Conservation (phyloP, 345 rosid genomes). For the Erodium maritimum region DNA sequence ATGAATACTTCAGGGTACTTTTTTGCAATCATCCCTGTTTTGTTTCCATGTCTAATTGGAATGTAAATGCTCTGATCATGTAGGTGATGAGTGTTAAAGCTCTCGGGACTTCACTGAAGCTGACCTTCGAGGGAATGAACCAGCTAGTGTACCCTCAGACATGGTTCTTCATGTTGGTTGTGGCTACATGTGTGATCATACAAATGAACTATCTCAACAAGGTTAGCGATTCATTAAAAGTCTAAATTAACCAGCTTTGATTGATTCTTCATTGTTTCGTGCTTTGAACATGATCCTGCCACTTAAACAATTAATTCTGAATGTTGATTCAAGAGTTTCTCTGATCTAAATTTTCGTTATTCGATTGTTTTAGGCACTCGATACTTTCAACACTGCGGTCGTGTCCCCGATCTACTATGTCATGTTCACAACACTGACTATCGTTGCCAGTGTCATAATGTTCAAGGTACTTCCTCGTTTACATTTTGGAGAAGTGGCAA, state of each 20-base stretch:
- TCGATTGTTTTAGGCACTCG: slow-evolving; percentile 54
- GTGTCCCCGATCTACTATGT: slow-evolving; percentile 78
- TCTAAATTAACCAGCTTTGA: background rate
- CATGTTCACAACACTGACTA: slow-evolving; percentile 74
- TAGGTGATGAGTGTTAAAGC: slow-evolving; percentile 99
- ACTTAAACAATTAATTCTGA: too few species aligned
- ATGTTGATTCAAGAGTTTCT: too few species aligned
- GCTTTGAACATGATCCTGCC: too few species aligned
- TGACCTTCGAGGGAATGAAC: slow-evolving; percentile 20
- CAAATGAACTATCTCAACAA: slow-evolving; percentile 26
- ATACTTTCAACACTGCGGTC: too few species aligned
- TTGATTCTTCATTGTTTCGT: too few species aligned
- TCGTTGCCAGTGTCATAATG: slow-evolving; percentile 64
- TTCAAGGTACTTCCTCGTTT: slow-evolving; percentile 38
- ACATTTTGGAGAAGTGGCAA: too few species aligned
- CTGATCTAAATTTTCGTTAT: too few species aligned
- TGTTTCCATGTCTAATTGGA: too few species aligned
- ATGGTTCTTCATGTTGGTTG: slow-evolving; percentile 17
- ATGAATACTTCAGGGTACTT: too few species aligned
- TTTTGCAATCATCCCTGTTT: too few species aligned
- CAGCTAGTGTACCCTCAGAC: slow-evolving; percentile 21
- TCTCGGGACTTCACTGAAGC: slow-evolving; percentile 65
- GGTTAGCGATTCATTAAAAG: slow-evolving; percentile 5
- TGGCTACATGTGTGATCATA: slow-evolving; percentile 13
- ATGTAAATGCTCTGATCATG: slow-evolving; percentile 2